A percentile compares a stretch with the other conserved stretches of the same genome.
Evolutionary conservation across 768 basidiomycete genomes (phyloP).

Genomic region (Cystofilobasidium macerans): DNA sequence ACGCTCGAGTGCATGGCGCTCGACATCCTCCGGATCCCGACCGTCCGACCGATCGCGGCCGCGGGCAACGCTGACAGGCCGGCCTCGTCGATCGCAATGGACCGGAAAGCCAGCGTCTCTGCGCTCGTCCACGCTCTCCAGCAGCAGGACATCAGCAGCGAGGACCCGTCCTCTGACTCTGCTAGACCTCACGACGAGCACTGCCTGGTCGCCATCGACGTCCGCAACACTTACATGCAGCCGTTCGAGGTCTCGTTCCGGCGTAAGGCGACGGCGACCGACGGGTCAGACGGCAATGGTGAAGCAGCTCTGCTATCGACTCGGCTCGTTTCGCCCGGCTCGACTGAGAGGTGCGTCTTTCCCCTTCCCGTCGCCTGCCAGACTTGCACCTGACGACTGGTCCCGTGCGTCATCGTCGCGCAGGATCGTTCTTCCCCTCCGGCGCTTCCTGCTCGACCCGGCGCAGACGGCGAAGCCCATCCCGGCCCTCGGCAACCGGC

Average conservation of each 20-base stretch:
- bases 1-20: constrained; percentile 80
- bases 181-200: too few relatives aligned
- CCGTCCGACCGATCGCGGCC: constrained; percentile 3
- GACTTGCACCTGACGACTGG: constrained; percentile 31
- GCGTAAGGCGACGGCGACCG: constrained; percentile 47
- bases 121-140: constrained; percentile 29
- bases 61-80: constrained; percentile 13
- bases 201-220: constrained; percentile 79
- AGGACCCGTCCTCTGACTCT: too few relatives aligned
- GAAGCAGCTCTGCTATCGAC: constrained; percentile 35
- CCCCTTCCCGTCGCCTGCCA: constrained; percentile 42
- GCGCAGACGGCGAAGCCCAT: constrained; percentile 55
- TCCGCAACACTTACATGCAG: constrained; percentile 80
- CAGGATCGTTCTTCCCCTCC: constrained; percentile 42
- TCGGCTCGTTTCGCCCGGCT: constrained; percentile 71
- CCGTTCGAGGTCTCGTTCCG: constrained; percentile 82
- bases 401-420: background rate
- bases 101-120: background rate
- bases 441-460: constrained; percentile 54
- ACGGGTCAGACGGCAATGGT: constrained; percentile 41
- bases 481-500: constrained; percentile 73
- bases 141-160: constrained; percentile 32
- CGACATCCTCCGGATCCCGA: constrained; percentile 58
- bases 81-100: constrained; percentile 26
- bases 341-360: constrained; percentile 59